Evolutionary conservation across 2,329 filamentous ascomycete genomes (phyloP), one percentile per base, ranked within the genome.

Genomic region (Neofusicoccum umdonicola): DNA sequence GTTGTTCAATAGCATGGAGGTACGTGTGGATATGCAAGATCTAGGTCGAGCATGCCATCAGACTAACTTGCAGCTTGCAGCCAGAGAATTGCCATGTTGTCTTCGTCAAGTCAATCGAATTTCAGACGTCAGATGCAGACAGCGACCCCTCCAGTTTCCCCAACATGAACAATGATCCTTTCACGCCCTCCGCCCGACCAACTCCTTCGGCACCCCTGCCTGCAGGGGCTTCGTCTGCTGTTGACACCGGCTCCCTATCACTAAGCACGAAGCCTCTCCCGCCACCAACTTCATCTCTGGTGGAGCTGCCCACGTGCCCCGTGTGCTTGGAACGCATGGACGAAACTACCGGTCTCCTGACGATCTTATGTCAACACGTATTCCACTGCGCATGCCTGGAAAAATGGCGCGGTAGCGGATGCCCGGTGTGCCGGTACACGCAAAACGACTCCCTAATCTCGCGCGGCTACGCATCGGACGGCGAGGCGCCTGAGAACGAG

Each of bases 261-360:
- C 77, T 87, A 13, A 84, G 84, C 2, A 81, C 80, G 7, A 89
- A 88, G 72, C 88, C 88, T 11, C 79, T 86, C n/a, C 85, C 88
- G 12, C 88, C 88, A n/a, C 87, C 87, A 1, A 97, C 94, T 0
- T 91, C 93, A 1, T 90, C 91, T 57, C 83, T 98, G 1, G 85
- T 97, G 62, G 95, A 99, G 78, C 82, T 99, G 12, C 95, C 95
- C 1, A 98, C 95, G 1, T 99, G 95, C 69, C 93, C 95, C 0
- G 95, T 99, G 9, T 99, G 95, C 69, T 84, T 99, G 4, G 95
- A 99, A 76, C 89, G 94, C 54, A 99, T 99, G 95, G 95, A 99
- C 72, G 94, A 98, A 75, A 97, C 93, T 0, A 96, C 93, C 0
- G 95, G 95, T 0, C 83, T 99, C 2, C 87, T 99, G 74, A 99